phyloP scores from a whole-genome alignment of 2,329 filamentous ascomycete genomes.

The Tolypocladium guangdongense region DNA sequence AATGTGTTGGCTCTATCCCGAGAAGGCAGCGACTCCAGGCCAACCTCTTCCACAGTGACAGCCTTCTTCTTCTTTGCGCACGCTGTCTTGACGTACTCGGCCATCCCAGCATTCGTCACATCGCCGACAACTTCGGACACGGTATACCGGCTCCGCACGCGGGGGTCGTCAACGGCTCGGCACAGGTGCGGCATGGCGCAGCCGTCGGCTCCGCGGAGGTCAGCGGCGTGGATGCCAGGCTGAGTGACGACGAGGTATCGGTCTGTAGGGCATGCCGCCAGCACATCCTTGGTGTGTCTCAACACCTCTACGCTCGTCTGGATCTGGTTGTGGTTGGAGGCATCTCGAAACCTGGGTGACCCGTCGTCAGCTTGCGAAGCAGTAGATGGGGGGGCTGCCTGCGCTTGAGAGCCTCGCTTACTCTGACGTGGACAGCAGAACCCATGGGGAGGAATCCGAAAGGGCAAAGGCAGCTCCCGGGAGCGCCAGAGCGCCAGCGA shows the following conservation, averaged over 20 bases:
- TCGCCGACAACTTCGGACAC: conserved; percentile 48
- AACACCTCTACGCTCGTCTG: conserved; percentile 37
- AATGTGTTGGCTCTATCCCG: conserved; percentile 31
- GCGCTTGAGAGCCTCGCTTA: conserved; percentile 33
- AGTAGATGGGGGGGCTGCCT: conserved; percentile 1
- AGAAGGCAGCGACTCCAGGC: conserved; percentile 28
- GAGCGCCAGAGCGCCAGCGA: conserved; percentile 40
- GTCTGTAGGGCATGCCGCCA: conserved; percentile 60
- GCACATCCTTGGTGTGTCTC: conserved; percentile 33
- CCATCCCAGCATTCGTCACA: conserved; percentile 29
- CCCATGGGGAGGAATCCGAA: conserved; percentile 77
- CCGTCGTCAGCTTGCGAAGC: conserved; percentile 2
- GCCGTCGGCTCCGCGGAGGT: conserved; percentile 44
- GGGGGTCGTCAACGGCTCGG: conserved; percentile 22
- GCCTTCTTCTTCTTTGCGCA: conserved; percentile 31
- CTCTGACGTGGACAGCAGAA: conserved; percentile 77
- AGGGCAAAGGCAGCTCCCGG: conserved; percentile 59
- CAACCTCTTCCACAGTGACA: conserved; percentile 28
- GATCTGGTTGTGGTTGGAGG: conserved; percentile 28
- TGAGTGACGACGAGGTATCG: conserved; percentile 72
- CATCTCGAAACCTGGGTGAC: conserved; percentile 20
- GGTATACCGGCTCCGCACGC: conserved; percentile 29
- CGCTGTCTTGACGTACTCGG: conserved; percentile 30
- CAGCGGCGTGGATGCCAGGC: conserved; percentile 58
- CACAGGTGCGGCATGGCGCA: conserved; percentile 45